phyloP scores from a whole-genome alignment of 2,329 filamentous ascomycete species.

The Karstenula rhodostoma region DNA sequence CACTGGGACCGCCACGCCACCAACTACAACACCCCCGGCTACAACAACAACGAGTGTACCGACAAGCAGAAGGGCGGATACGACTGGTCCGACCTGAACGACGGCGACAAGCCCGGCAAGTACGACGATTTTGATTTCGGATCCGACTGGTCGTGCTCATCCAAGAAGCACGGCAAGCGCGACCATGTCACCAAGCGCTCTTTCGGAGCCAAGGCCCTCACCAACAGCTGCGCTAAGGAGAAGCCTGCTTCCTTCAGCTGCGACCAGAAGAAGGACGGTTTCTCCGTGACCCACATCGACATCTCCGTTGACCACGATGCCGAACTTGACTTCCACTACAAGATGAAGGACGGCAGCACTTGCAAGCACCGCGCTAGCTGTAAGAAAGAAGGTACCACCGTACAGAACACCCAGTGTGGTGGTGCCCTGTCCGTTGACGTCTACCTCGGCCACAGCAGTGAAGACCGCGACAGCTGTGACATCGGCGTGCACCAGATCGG shows the following conservation, averaged over 20 bases:
- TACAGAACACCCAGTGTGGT: slow-evolving; percentile 90
- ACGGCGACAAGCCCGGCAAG: slow-evolving; percentile 60
- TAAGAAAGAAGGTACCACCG: slow-evolving; percentile 70
- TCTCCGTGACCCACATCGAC: slow-evolving; percentile 79
- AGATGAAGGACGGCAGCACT: slow-evolving; percentile 79
- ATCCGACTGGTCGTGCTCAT: slow-evolving; percentile 73
- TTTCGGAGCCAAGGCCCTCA: slow-evolving; percentile 54
- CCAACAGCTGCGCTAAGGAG: slow-evolving; percentile 58
- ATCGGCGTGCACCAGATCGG: slow-evolving; percentile 77
- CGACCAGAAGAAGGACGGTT: slow-evolving; percentile 57
- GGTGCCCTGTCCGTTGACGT: slow-evolving; percentile 85
- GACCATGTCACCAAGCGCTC: slow-evolving; percentile 59
- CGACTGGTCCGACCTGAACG: slow-evolving; percentile 70
- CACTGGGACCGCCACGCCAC: slow-evolving; percentile 61
- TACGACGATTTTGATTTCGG: slow-evolving; percentile 67
- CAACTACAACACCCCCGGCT: slow-evolving; percentile 72
- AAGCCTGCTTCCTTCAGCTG: slow-evolving; percentile 74
- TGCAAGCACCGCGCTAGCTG: slow-evolving; percentile 82
- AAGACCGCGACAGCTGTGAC: slow-evolving; percentile 67
- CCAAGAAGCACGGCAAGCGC: slow-evolving; percentile 67
- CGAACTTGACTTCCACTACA: slow-evolving; percentile 85
- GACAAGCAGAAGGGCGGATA: slow-evolving; percentile 74
- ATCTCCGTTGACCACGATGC: slow-evolving; percentile 77
- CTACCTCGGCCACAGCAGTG: slow-evolving; percentile 58
- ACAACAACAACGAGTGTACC: slow-evolving; percentile 80